Conservation (phyloP, 2,329 filamentous ascomycete genomes). For the Monilinia vaccinii-corymbosi region DNA sequence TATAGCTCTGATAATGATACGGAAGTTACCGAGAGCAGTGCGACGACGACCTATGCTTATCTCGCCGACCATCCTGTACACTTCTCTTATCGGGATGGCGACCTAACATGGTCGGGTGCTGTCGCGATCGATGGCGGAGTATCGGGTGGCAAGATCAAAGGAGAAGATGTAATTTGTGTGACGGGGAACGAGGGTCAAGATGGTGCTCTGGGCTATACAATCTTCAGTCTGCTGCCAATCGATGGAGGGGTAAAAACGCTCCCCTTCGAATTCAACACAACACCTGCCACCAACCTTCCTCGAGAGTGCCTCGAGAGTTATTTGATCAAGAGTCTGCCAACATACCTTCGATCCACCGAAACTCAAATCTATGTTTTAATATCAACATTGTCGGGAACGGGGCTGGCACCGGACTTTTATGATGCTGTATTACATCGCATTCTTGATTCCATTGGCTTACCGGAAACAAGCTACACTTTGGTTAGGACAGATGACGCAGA, state of each 20-base stretch:
- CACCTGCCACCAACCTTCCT: slow-evolving; percentile 31
- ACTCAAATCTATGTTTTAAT: slow-evolving; percentile 51
- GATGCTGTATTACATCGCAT: slow-evolving; percentile 46
- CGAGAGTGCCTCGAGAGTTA: slow-evolving; percentile 32
- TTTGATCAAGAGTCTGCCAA: slow-evolving; percentile 33
- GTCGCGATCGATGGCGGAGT: background rate
- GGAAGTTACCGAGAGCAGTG: slow-evolving; percentile 11
- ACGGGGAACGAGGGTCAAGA: slow-evolving; percentile 12
- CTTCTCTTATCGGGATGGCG: slow-evolving; percentile 15
- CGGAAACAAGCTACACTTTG: slow-evolving; percentile 37
- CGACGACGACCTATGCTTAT: slow-evolving; percentile 8
- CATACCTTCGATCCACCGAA: slow-evolving; percentile 25
- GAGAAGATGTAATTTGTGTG: slow-evolving; percentile 30
- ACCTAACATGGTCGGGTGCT: slow-evolving; percentile 10
- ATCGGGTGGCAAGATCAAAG: slow-evolving; percentile 17
- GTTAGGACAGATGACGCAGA: slow-evolving; percentile 54
- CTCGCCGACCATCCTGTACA: slow-evolving; percentile 8
- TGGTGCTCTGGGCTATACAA: slow-evolving; percentile 23
- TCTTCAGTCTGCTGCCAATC: slow-evolving; percentile 32
- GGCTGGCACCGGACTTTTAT: slow-evolving; percentile 48
- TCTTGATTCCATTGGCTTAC: slow-evolving; percentile 38
- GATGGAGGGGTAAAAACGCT: slow-evolving; percentile 15
- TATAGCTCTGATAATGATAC: slow-evolving; percentile 8
- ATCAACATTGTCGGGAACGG: slow-evolving; percentile 57
- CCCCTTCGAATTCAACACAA: slow-evolving; percentile 26